A percentile compares a stretch with the other conserved stretches of the same genome.
These are phyloP conservation scores for Phialophora expanda DNA, from an alignment of 2,329 filamentous ascomycete species.

Conservation along the genomic window DNA sequence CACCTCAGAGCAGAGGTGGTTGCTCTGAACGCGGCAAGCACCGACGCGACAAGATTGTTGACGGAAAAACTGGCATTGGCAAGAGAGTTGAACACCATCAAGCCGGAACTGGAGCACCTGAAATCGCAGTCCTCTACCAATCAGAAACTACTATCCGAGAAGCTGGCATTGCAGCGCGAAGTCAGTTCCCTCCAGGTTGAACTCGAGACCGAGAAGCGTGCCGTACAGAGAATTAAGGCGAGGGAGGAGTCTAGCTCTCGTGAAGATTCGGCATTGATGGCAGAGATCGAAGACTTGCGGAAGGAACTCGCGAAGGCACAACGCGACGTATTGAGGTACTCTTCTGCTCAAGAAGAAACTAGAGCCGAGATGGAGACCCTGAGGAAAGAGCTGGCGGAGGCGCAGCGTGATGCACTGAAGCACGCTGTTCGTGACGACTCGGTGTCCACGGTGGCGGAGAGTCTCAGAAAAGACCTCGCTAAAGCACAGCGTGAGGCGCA, in stretches of 20 bases:
- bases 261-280: constrained; percentile 48
- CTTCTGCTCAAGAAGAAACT: background rate
- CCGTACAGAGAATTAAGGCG: constrained; percentile 63
- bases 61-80: constrained; percentile 67
- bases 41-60: constrained; percentile 73
- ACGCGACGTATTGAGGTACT: constrained; percentile 48
- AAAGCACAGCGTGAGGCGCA: constrained; percentile 58
- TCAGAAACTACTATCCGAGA: constrained; percentile 75
- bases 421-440: constrained; percentile 46
- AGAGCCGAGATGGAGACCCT: constrained; percentile 49
- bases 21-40: constrained; percentile 68
- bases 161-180: constrained; percentile 78
- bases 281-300: constrained; percentile 48
- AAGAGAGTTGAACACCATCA: constrained; percentile 63
- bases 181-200: constrained; percentile 78
- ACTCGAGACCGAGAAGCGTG: constrained; percentile 79
- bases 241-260: constrained; percentile 57
- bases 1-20: constrained; percentile 69
- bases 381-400: constrained; percentile 55
- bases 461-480: constrained; percentile 57
- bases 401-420: constrained; percentile 49
- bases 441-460: constrained; percentile 46
- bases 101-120: constrained; percentile 67
- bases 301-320: constrained; percentile 55
- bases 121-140: constrained; percentile 64